Base-by-base conservation (phyloP, 2,329 filamentous ascomycete species). In the Fusarium solani-melongenae region DNA sequence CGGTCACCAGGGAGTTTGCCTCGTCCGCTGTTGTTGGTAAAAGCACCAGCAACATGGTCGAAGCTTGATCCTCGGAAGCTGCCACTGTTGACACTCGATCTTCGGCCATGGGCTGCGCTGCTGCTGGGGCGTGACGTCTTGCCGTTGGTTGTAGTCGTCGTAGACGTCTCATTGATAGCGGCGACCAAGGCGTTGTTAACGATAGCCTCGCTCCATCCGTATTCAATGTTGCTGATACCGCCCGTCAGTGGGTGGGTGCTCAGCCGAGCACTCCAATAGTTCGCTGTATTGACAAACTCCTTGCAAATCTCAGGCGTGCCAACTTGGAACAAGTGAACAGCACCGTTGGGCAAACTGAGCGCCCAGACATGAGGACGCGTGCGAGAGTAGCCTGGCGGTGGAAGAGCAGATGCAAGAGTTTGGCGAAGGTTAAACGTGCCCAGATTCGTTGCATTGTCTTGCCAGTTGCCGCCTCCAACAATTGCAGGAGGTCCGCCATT, bases 401-500 rank as follows among this genome's bases (percentile, higher is more conserved):
- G 96, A 15, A 99, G 89, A 0, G 93, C 91, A 64, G 94, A 98
- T 12, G 96, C 96, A 73, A 98, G 93, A 1, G 95, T 97, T 81
- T 98, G 95, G 22, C 95, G 91, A 9, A 99, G 90, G 49, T 93
- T 91, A 82, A 98, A 98, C 22, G 92, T 93, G 77, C 94, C 95
- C 11, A 98, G 87, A 73, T 92, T 94, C 73, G 97, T 95, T 6
- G 96, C 96, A 79, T 97, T 98, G 76, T 98, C 95, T 82, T 96
- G 96, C 96, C 96, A 99, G 82, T 99, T 98, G 27, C 96, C 96
- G 69, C 96, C 96, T 74, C 96, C 96, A 3, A 98, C 96, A 8
- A 93, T 91, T 11, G 88, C 88, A 66, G 86, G 86, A 61, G 86
- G 83, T 69, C 86, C 86, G 67, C 86, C 84, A 39, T 84, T 82